Evolutionary conservation across 129 eudicot genomes (phyloP).

Genomic region (Escallonia herrerae): DNA sequence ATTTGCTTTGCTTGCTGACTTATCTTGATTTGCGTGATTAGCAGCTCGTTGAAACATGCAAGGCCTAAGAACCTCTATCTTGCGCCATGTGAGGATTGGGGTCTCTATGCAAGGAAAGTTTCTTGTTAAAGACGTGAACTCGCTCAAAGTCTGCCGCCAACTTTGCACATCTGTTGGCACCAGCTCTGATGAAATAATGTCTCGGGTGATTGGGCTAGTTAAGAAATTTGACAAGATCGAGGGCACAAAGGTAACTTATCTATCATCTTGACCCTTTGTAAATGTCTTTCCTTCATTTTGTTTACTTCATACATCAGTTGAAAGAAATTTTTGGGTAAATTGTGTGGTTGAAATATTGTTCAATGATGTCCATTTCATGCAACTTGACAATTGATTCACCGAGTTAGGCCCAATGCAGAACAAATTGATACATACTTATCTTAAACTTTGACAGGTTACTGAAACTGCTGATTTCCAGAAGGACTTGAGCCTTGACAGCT

Average conservation of each 20-base stretch:
- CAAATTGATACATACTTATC: no score
- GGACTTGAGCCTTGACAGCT: no score
- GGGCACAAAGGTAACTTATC: conserved; percentile 53
- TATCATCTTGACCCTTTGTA: no score
- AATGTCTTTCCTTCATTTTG: no score
- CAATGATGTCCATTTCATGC: no score
- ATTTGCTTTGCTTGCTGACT: conserved; percentile 13
- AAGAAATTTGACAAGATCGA: conserved; percentile 69
- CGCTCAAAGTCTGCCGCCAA: conserved; percentile 7
- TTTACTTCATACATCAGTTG: no score
- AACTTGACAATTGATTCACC: no score
- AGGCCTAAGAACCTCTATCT: conserved; percentile 39
- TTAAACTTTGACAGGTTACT: no score
- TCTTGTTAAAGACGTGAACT: conserved; percentile 13
- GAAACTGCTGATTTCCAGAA: no score
- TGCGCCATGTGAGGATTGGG: conserved; percentile 42
- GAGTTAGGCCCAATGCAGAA: no score
- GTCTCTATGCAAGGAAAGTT: conserved; percentile 19
- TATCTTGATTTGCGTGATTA: conserved; percentile 4
- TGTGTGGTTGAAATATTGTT: no score
- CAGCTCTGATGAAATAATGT: conserved; percentile 39
- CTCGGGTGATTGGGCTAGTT: conserved; percentile 62
- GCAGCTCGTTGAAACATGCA: conserved; percentile 38
- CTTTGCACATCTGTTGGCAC: conserved; percentile 41
- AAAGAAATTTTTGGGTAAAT: no score